A percentile compares a stretch with the other conserved stretches of the same genome.
phyloP scores from a whole-genome alignment of 1,284 basidiomycete species.

The Pyrrhoderma lamaoense region DNA sequence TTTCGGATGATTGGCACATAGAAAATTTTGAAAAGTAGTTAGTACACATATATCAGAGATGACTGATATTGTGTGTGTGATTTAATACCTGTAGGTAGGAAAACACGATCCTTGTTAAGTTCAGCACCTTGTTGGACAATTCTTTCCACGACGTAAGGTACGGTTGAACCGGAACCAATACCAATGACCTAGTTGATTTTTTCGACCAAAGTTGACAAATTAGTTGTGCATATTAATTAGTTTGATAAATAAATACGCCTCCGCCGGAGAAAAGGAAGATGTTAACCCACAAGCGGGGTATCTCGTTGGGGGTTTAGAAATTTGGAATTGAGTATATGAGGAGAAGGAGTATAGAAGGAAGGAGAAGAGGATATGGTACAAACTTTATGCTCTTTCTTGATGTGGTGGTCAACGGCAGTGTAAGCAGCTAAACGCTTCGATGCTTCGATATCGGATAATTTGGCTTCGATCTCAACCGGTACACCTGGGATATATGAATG shows the following conservation, averaged over 20 bases:
- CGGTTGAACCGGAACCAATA: slow-evolving; percentile 92
- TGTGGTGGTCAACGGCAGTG: slow-evolving; percentile 89
- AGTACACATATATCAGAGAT: neutral
- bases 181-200: slow-evolving; percentile 70
- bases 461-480: slow-evolving; percentile 16
- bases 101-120: slow-evolving; percentile 75
- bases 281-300: too few species aligned
- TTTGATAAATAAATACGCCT: too few species aligned
- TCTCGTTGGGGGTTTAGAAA: too few species aligned
- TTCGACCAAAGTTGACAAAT: slow-evolving; percentile 2
- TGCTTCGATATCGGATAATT: slow-evolving; percentile 49
- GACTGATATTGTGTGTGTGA: too few species aligned
- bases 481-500: too few species aligned
- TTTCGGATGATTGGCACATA: too few species aligned
- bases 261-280: too few species aligned
- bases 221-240: neutral
- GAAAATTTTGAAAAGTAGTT: too few species aligned
- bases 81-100: slow-evolving; percentile 80
- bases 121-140: slow-evolving; percentile 80
- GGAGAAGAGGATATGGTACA: too few species aligned
- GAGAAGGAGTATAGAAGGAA: too few species aligned
- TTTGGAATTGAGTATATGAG: too few species aligned
- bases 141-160: slow-evolving; percentile 95
- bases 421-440: slow-evolving; percentile 91
- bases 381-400: slow-evolving; percentile 79